phyloP scores from a whole-genome alignment of 257 asterid genomes.

The Fraxinus americana region DNA sequence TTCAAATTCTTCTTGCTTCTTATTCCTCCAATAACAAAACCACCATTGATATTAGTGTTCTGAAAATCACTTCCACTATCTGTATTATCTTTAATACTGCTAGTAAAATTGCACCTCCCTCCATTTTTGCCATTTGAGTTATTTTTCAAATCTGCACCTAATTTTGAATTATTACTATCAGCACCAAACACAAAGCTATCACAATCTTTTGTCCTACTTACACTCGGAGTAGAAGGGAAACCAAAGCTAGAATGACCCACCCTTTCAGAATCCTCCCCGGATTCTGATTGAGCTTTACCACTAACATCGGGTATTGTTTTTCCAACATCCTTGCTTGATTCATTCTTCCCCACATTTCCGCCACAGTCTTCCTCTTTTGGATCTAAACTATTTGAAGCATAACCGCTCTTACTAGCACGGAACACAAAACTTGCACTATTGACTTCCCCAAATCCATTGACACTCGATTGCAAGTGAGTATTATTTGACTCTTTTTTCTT shows the following conservation, averaged over 20 bases:
- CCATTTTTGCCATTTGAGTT: conserved; percentile 21
- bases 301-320: conserved; percentile 32
- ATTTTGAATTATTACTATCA: conserved; percentile 19
- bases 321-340: conserved; percentile 28
- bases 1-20: conserved; percentile 33
- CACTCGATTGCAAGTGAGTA: conserved; percentile 15
- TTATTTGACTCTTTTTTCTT: conserved; percentile 27
- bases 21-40: conserved; percentile 42
- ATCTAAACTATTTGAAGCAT: conserved; percentile 12
- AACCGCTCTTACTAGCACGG: conserved; percentile 28
- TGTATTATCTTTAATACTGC: conserved; percentile 31
- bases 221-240: conserved; percentile 21
- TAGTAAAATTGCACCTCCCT: conserved; percentile 25
- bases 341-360: conserved; percentile 21
- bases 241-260: conserved; percentile 29
- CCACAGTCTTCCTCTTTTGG: conserved; percentile 16
- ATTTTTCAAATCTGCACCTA: conserved; percentile 20
- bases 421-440: conserved; percentile 32
- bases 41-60: conserved; percentile 34
- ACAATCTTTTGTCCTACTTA: conserved; percentile 26
- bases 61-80: conserved; percentile 34
- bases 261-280: conserved; percentile 36
- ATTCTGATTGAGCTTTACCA: conserved; percentile 33
- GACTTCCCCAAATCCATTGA: conserved; percentile 27
- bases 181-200: conserved; percentile 42